Percentiles rank a stretch among this genome's conserved stretches.
phyloP scores from a whole-genome alignment of 2,329 filamentous ascomycete genomes.

The Cladosporium velox region DNA sequence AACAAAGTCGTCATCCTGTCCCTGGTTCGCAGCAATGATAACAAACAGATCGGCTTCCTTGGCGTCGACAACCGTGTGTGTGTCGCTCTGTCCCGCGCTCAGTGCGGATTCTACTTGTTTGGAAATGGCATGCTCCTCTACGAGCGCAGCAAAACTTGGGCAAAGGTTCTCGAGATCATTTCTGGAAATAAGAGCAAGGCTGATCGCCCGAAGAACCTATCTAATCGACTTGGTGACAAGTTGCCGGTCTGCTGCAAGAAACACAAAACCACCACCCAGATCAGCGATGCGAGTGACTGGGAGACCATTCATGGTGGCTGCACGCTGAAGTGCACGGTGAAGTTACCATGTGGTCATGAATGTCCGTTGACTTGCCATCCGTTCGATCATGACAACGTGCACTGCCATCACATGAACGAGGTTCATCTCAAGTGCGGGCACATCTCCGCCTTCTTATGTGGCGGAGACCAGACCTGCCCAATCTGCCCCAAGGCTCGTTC shows the following conservation, averaged over 20 bases:
- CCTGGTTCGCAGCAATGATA: conserved; percentile 69
- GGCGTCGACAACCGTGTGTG: conserved; percentile 64
- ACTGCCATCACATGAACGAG: conserved; percentile 34
- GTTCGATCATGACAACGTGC: conserved; percentile 42
- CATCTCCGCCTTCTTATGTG: conserved; percentile 39
- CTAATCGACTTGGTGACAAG: conserved; percentile 28
- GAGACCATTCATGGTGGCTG: conserved; percentile 56
- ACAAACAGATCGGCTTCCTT: conserved; percentile 70
- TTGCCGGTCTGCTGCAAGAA: conserved; percentile 34
- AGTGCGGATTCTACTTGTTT: conserved; percentile 79
- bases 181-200: conserved; percentile 24
- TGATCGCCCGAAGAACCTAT: conserved; percentile 24
- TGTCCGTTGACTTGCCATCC: conserved; percentile 57
- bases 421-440: conserved; percentile 43
- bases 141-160: conserved; percentile 29
- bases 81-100: conserved; percentile 69
- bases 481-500: conserved; percentile 21
- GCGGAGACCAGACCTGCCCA: conserved; percentile 37
- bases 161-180: conserved; percentile 34
- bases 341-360: conserved; percentile 53
- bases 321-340: conserved; percentile 47
- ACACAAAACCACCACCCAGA: conserved; percentile 28
- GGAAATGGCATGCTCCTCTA: conserved; percentile 65
- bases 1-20: conserved; percentile 83
- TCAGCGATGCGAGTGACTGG: conserved; percentile 56